These are phyloP conservation scores for Phytophthora ramorum DNA, from an alignment of 352 stramenopile species.

Conservation along the genomic window DNA sequence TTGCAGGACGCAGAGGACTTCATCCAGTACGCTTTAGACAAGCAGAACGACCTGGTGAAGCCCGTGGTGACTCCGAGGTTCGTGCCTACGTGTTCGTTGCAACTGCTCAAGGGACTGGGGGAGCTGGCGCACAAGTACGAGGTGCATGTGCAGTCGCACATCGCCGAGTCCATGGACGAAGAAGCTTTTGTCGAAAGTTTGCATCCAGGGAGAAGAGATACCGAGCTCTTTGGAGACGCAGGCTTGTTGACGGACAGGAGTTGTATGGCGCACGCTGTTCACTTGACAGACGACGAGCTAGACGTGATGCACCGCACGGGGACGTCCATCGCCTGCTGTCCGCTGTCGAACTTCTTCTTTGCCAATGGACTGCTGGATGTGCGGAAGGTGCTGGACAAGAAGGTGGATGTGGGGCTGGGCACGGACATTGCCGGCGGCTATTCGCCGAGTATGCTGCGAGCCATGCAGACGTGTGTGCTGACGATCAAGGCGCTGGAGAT, in stretches of 20 bases:
- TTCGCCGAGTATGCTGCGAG: slow-evolving; percentile 88
- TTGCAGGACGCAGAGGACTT: slow-evolving; percentile 80
- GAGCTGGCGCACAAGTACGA: slow-evolving; percentile 68
- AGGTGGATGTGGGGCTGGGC: slow-evolving; percentile 73
- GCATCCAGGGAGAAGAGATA: slow-evolving; percentile 70
- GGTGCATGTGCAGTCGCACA: slow-evolving; percentile 87
- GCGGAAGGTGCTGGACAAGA: slow-evolving; percentile 53
- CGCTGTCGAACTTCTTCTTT: slow-evolving; percentile 93
- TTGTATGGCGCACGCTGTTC: slow-evolving; percentile 91
- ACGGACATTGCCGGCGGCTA: slow-evolving; percentile 94
- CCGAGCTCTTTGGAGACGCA: slow-evolving; percentile 71
- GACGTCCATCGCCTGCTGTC: slow-evolving; percentile 88
- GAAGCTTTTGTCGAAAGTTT: slow-evolving; percentile 78
- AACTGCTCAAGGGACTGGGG: slow-evolving; percentile 81
- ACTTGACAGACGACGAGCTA: slow-evolving; percentile 73
- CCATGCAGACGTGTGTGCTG: slow-evolving; percentile 83
- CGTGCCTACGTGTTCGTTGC: slow-evolving; percentile 86
- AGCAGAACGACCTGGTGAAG: slow-evolving; percentile 57
- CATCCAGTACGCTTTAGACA: slow-evolving; percentile 64
- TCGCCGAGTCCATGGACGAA: slow-evolving; percentile 87
- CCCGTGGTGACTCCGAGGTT: slow-evolving; percentile 92
- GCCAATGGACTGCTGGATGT: slow-evolving; percentile 73
- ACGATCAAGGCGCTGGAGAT: slow-evolving; percentile 72
- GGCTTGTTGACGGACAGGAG: slow-evolving; percentile 69
- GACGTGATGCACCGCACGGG: slow-evolving; percentile 53